phyloP scores from a whole-genome alignment of 2,329 filamentous ascomycete genomes.

The Talaromyces sp. region DNA sequence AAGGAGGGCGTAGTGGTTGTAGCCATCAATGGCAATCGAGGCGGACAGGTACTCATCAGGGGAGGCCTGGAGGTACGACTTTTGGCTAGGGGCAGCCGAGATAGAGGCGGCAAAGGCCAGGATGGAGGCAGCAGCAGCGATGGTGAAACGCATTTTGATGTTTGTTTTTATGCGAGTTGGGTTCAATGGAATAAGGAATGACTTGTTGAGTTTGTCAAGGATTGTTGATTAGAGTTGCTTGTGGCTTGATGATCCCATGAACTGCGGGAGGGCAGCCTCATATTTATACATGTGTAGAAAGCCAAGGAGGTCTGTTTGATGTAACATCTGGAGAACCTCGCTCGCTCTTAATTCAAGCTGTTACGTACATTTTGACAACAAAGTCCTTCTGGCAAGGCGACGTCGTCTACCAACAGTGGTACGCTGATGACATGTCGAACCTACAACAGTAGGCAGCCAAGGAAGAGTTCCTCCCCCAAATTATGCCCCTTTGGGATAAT shows the following conservation, averaged over 20 bases:
- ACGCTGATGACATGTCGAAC: background rate
- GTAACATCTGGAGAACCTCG: background rate
- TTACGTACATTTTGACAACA: background rate
- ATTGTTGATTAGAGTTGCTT: background rate
- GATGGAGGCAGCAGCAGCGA: background rate
- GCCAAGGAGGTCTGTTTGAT: background rate
- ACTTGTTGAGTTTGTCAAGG: background rate
- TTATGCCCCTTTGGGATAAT: background rate
- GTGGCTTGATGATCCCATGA: background rate
- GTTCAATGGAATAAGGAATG: background rate
- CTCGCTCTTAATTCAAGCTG: background rate
- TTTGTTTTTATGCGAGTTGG: background rate
- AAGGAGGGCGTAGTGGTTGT: background rate
- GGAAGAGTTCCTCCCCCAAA: background rate
- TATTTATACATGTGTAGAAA: background rate
- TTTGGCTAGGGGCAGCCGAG: background rate
- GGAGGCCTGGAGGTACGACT: background rate
- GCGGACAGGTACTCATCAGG: background rate
- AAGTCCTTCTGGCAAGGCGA: background rate
- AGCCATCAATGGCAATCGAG: background rate
- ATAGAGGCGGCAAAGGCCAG: background rate
- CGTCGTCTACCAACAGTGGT: background rate
- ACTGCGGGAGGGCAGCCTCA: background rate
- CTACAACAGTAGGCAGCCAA: background rate
- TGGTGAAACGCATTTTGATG: background rate